A percentile compares a stretch with the other conserved stretches of the same genome.
phyloP scores from a whole-genome alignment of 1,284 basidiomycete genomes.

The Microbotryomycetes sp. region DNA sequence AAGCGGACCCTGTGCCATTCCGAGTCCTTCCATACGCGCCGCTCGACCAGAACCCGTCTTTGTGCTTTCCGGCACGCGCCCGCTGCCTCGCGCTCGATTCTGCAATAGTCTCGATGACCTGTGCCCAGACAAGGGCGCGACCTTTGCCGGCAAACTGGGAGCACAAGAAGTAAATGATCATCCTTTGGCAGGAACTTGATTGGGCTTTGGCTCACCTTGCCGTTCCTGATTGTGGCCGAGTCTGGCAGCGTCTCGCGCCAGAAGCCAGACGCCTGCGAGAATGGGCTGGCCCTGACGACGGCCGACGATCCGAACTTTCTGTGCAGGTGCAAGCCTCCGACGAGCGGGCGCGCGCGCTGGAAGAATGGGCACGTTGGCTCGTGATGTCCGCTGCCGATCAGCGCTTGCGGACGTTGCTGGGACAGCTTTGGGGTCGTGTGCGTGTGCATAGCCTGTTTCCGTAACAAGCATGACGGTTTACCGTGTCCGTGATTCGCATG shows the following conservation, averaged over 20 bases:
- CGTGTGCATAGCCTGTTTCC: no score
- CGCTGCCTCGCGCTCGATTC: no score
- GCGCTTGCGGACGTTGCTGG: not conserved
- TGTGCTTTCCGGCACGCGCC: no score
- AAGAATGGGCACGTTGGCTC: not conserved
- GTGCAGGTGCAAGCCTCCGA: not conserved
- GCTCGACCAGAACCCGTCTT: no score
- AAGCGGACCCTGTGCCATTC: no score
- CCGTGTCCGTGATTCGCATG: no score
- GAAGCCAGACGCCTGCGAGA: not conserved
- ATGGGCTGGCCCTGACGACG: not conserved
- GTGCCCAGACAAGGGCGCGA: not conserved
- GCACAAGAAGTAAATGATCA: not conserved
- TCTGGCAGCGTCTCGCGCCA: not conserved
- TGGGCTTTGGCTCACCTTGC: not conserved
- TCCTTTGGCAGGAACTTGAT: not conserved
- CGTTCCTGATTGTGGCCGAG: not conserved
- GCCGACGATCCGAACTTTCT: not conserved
- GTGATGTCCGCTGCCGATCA: not conserved
- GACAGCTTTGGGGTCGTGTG: no score
- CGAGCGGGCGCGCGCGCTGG: not conserved
- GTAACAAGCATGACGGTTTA: no score
- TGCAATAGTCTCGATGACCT: not conserved
- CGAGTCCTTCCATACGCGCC: no score
- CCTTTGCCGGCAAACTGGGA: not conserved